phyloP scores from a whole-genome alignment of 176 grass and related monocot species.

The Dactylis glomerata region DNA sequence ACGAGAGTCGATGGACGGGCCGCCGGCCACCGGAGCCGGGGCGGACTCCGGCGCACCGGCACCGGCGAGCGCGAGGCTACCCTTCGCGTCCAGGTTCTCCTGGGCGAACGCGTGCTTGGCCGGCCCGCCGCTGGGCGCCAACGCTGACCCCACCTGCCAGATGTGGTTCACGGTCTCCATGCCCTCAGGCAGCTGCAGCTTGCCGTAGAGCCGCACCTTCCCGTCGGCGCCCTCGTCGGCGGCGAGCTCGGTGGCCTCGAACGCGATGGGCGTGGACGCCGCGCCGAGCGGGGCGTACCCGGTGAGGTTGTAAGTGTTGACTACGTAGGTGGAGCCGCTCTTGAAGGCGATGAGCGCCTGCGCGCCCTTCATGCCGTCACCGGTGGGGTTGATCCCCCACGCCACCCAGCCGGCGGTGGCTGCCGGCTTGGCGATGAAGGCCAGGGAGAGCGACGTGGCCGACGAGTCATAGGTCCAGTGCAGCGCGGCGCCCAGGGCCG shows the following conservation, averaged over 20 bases:
- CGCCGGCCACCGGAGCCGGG: slow-evolving; percentile 18
- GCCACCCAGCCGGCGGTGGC: slow-evolving; percentile 48
- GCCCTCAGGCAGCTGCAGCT: slow-evolving; percentile 39
- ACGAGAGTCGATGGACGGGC: not conserved
- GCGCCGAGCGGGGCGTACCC: not conserved
- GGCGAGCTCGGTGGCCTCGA: slow-evolving; percentile 35
- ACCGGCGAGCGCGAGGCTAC: slow-evolving; percentile 36
- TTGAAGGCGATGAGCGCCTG: slow-evolving; percentile 56
- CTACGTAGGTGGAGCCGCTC: not conserved
- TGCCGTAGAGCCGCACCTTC: slow-evolving; percentile 56
- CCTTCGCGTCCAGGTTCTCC: slow-evolving; percentile 43
- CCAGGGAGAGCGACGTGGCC: slow-evolving; percentile 35
- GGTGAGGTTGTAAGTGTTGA: slow-evolving; percentile 56
- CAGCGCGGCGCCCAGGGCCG: slow-evolving; percentile 38
- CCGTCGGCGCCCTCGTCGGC: slow-evolving; percentile 38
- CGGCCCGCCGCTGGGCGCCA: slow-evolving; percentile 40
- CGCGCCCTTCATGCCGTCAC: slow-evolving; percentile 54
- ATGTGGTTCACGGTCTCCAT: slow-evolving; percentile 54
- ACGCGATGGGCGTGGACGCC: slow-evolving; percentile 14
- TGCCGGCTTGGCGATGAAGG: slow-evolving; percentile 45
- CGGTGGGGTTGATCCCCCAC: slow-evolving; percentile 65
- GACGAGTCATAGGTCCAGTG: slow-evolving; percentile 59
- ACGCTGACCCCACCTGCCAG: slow-evolving; percentile 62
- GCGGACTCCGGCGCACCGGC: not conserved
- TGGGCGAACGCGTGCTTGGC: slow-evolving; percentile 37